Evolutionary conservation across 2,329 filamentous ascomycete genomes (phyloP).

Genomic region (Ramularia endophylla): DNA sequence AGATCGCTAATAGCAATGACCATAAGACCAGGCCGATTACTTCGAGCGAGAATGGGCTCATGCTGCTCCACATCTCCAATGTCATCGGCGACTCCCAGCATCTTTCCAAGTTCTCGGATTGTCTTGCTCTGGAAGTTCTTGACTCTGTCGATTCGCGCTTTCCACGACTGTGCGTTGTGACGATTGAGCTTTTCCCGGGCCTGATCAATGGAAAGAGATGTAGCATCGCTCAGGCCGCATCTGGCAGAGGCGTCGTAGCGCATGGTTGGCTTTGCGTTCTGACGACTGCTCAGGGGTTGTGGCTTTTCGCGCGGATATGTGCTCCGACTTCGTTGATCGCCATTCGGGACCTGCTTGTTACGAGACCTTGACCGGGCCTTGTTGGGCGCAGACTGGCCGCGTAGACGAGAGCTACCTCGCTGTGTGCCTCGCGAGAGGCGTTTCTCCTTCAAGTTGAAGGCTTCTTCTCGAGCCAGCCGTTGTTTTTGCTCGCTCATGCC

Average conservation of each 20-base stretch:
- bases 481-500: conserved; percentile 87
- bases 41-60: conserved; percentile 80
- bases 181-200: conserved; percentile 69
- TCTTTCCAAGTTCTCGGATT: conserved; percentile 70
- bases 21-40: conserved; percentile 78
- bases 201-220: conserved; percentile 68
- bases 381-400: conserved; percentile 48
- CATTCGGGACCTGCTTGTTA: conserved; percentile 22
- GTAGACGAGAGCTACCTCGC: conserved; percentile 45
- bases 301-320: conserved; percentile 13
- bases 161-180: conserved; percentile 89
- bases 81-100: conserved; percentile 78
- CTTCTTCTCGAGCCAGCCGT: conserved; percentile 80
- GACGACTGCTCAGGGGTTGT: no score
- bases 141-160: conserved; percentile 75
- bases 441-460: conserved; percentile 80
- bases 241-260: conserved; percentile 76
- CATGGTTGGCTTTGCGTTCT: conserved; percentile 36
- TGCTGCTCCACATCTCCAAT: conserved; percentile 74
- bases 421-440: conserved; percentile 63
- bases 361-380: conserved; percentile 34
- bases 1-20: conserved; percentile 75
- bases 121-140: conserved; percentile 62
- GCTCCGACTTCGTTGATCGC: conserved; percentile 36
- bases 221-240: conserved; percentile 63